phyloP scores from a whole-genome alignment of 2,329 filamentous ascomycete genomes.

The Aureobasidium sp. region DNA sequence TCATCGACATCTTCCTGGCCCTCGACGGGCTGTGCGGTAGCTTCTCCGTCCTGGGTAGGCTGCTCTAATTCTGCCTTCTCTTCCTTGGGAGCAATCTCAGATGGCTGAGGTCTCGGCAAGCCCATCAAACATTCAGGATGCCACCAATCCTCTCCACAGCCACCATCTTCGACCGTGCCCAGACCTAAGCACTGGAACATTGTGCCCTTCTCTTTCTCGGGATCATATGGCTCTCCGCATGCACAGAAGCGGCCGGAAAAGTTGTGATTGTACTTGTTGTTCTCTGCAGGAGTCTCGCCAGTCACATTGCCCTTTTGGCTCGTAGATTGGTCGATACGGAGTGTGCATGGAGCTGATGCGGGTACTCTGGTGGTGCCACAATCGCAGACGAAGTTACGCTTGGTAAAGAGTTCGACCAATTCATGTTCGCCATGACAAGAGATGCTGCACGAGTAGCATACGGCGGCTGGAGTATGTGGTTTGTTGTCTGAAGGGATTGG shows the following conservation, averaged over 20 bases:
- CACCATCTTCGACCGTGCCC: conserved; percentile 69
- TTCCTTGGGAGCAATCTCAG: conserved; percentile 13
- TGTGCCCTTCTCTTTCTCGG: conserved; percentile 81
- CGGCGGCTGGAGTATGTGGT: conserved; percentile 64
- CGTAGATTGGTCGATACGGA: conserved; percentile 65
- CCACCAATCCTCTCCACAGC: conserved; percentile 97
- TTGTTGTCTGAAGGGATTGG: conserved; percentile 56
- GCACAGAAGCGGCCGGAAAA: conserved; percentile 89
- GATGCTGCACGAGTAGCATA: conserved; percentile 96
- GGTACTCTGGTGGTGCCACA: conserved; percentile 81
- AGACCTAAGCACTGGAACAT: conserved; percentile 97
- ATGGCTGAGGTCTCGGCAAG: conserved; percentile 55
- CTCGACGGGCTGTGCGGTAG: conserved; percentile 20
- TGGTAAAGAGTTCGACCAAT: conserved; percentile 91
- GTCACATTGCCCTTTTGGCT: conserved; percentile 69
- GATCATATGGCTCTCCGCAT: conserved; percentile 80
- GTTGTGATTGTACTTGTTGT: conserved; percentile 92
- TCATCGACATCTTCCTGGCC: conserved; percentile 44
- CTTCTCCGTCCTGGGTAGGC: conserved; percentile 30
- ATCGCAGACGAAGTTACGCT: conserved; percentile 92
- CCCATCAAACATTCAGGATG: conserved; percentile 89
- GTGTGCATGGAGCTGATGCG: conserved; percentile 57
- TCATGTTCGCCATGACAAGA: conserved; percentile 93
- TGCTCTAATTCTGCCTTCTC: conserved; percentile 16
- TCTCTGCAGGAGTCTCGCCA: conserved; percentile 61